Evolutionary conservation across 208 protist species (phyloP), one percentile per base, ranked within the genome.

Genomic region (Trypanosoma lewisi): DNA sequence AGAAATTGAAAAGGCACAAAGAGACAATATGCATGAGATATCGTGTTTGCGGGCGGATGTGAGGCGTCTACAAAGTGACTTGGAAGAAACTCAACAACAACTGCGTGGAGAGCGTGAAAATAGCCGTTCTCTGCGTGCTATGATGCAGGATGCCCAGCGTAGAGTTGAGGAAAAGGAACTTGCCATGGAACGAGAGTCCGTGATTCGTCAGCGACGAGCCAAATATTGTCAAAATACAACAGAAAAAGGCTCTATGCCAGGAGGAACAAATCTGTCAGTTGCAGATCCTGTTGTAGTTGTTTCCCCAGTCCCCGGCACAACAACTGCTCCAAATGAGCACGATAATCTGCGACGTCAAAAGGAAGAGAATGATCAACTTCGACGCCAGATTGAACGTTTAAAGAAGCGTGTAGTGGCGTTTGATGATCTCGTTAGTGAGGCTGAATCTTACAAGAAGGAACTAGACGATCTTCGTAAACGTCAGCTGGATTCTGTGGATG

Each of bases 21-120:
- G 81, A 25, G 82, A 87, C 57, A 82, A 94, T 58, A 54, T 85
- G 49, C 71, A 81, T 17, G 54, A 91, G 28, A 80, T 91, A 17
- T 91, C 87, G 4, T 69, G 70, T 0, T 74, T 91, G 54, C 72
- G 84, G 0, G 78, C 76, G 0, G 42, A 66, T 49, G 50, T 81
- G 16, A 41, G 62, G 23, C 82, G 80, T 21, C 65, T 83, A 0
- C 80, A 82, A 66, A 74, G 73, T 49, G 84, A 91, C 61, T 56
- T 78, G 39, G 62, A 67, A 17, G 77, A 82, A 1, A 56, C 75
- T 5, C 67, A 42, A 21, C 70, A 78, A 28, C 77, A 88, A 36
- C 75, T 91, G n/a, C 62, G 59, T 41, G 75, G 64, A 2, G 84
- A 88, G 70, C 77, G 78, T 34, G 80, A 82, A 27, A 64, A 54